Evolutionary conservation across 2,329 filamentous ascomycete species (phyloP).

Genomic region (Fonsecaea erecta): DNA sequence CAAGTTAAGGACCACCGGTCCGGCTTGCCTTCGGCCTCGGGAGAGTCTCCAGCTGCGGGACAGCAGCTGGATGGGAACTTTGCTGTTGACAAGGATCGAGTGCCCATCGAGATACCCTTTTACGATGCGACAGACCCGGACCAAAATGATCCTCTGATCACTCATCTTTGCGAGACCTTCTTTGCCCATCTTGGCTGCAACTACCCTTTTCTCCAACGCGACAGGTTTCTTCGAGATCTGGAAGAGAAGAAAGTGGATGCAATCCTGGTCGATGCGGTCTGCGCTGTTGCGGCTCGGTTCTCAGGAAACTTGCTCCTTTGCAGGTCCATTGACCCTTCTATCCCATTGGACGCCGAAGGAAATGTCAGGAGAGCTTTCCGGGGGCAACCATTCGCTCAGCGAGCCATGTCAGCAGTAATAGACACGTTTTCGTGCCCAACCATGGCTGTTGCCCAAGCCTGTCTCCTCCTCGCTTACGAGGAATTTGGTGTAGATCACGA

Average conservation of each 20-base stretch:
- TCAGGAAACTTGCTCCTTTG: slow-evolving; percentile 63
- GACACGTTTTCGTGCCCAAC: slow-evolving; percentile 83
- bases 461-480: slow-evolving; percentile 82
- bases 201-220: slow-evolving; percentile 77
- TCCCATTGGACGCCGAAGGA: slow-evolving; percentile 46
- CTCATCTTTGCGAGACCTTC: slow-evolving; percentile 77
- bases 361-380: slow-evolving; percentile 64
- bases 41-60: slow-evolving; percentile 32
- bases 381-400: slow-evolving; percentile 76
- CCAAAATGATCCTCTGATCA: slow-evolving; percentile 75
- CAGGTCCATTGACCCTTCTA: slow-evolving; percentile 56
- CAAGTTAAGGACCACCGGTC: slow-evolving; percentile 33
- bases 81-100: slow-evolving; percentile 15
- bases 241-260: slow-evolving; percentile 80
- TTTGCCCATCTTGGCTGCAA: slow-evolving; percentile 83
- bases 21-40: slow-evolving; percentile 22
- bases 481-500: slow-evolving; percentile 88
- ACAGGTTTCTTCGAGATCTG: slow-evolving; percentile 74
- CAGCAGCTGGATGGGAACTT: slow-evolving; percentile 13
- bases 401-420: slow-evolving; percentile 80
- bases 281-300: slow-evolving; percentile 79
- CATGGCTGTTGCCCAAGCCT: slow-evolving; percentile 82
- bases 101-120: slow-evolving; percentile 59
- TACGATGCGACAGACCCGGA: slow-evolving; percentile 75
- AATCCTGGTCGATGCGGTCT: slow-evolving; percentile 85